Evolutionary conservation across 192 early-diverging fungal genomes (phyloP).

Genomic region (Coemansia sp.): DNA sequence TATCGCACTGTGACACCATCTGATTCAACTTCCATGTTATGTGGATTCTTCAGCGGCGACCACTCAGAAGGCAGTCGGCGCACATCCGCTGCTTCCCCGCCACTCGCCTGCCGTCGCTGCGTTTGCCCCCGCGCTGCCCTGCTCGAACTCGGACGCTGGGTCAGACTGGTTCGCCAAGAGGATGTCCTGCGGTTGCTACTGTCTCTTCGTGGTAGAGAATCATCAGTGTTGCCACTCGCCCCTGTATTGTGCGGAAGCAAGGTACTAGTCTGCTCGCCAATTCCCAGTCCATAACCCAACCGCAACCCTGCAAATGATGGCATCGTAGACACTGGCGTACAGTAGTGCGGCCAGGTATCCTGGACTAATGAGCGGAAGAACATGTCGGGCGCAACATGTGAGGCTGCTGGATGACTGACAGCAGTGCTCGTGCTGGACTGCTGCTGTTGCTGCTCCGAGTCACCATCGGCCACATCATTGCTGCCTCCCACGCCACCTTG

Average conservation of each 20-base stretch:
- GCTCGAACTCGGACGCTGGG: too few relatives aligned
- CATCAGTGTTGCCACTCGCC: not conserved
- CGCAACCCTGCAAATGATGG: constrained; percentile 34
- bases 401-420: not conserved
- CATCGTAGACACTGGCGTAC: constrained; percentile 36
- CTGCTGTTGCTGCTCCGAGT: not conserved
- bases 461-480: not conserved
- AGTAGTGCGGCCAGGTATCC: constrained; percentile 54
- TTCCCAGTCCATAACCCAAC: constrained; percentile 34
- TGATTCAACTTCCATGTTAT: constrained; percentile 25
- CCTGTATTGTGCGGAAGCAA: not conserved
- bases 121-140: not conserved
- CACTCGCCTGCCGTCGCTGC: not conserved
- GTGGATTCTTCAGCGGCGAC: constrained; percentile 13
- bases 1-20: constrained; percentile 35
- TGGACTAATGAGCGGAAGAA: constrained; percentile 49
- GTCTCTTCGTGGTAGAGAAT: not conserved
- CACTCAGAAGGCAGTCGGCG: constrained; percentile 33
- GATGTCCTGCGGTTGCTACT: too few relatives aligned
- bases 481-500: not conserved
- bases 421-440: not conserved
- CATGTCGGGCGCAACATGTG: constrained; percentile 35
- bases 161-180: too few relatives aligned
- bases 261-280: not conserved
- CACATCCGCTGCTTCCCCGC: not conserved